Percentiles rank a stretch among this genome's conserved stretches.
Conservation (phyloP, 257 asterid genomes). For the Perilla frutescens region DNA sequence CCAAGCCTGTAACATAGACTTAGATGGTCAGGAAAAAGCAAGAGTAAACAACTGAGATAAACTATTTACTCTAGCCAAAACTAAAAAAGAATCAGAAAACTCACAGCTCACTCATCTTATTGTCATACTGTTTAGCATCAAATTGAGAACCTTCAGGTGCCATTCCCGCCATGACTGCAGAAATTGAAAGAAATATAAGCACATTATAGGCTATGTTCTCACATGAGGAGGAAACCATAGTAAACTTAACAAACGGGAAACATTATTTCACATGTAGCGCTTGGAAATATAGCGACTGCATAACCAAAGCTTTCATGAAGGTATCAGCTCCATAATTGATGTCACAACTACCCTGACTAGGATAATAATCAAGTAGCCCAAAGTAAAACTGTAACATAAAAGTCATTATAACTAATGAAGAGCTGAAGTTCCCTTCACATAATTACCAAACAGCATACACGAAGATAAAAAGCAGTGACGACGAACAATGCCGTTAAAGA, state of each 20-base stretch:
- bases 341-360: neutral
- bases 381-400: neutral
- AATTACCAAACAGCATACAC: neutral
- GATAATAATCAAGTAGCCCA: neutral
- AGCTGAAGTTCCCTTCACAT: constrained; percentile 1
- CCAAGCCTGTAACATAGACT: constrained; percentile 47
- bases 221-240: neutral
- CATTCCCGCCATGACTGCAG: constrained; percentile 53
- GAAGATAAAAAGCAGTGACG: neutral
- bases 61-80: neutral
- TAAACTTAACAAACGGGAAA: neutral
- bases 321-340: neutral
- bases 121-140: constrained; percentile 51
- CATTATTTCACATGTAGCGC: neutral
- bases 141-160: constrained; percentile 59
- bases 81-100: constrained; percentile 13
- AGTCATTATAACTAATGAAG: neutral
- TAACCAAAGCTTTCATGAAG: neutral
- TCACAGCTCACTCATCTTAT: constrained; percentile 55
- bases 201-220: neutral
- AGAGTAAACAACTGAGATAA: neutral
- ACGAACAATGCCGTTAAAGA: neutral
- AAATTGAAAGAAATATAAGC: constrained; percentile 9
- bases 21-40: constrained; percentile 11
- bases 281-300: neutral